Base-by-base conservation (phyloP, 2,329 filamentous ascomycete species). In the Pezicula rhizophila region DNA sequence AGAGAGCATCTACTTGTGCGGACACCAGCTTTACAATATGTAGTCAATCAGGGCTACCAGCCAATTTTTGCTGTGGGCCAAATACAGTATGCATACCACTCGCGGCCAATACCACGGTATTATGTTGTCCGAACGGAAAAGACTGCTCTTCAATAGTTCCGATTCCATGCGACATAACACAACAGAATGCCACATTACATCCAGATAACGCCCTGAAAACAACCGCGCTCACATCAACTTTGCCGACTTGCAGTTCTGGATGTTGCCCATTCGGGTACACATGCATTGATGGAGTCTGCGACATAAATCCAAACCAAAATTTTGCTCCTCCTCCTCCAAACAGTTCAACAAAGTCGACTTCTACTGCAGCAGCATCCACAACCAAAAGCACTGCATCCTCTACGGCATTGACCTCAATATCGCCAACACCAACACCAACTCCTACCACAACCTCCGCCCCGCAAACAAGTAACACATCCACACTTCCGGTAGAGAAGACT, bases 221-320 rank as follows among this genome's bases (percentile, higher is more conserved):
- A 0, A 80, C 78, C 8, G 75, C 80, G 8, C 77, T 86, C 26
- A 71, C 72, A 15, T 72, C 76, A 8, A 67, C 70, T 10, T 70
- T 90, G 12, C 66, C 69, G 2, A 72, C 67, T 17, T 90, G 87
- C 57, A 82, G 77, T 12, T 63, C 58, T 15, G 65, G 53, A 47
- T 91, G 86, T 66, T 91, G 87, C 62, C 86, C 87, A 0, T 83
- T 84, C 64, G 87, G 87, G 2, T 90, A 84, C 67, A 68, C 70
- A 1, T 91, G 87, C 46, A 68, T 68, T 38, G 41, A 46, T 20
- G 49, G 46, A 1, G 50, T 69, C 52, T 89, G 85, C 58, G 62
- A 71, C 10, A 71, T 68, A 57, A 65, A 81, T 52, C 53, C 67
- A 14, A 74, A 84, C 58, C 77, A 84, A 53, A 62, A 28, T n/a